A percentile compares a stretch with the other conserved stretches of the same genome.
Evolutionary conservation across 1,139 yeast genomes (phyloP).

Genomic region (Suhomyces taliae): DNA sequence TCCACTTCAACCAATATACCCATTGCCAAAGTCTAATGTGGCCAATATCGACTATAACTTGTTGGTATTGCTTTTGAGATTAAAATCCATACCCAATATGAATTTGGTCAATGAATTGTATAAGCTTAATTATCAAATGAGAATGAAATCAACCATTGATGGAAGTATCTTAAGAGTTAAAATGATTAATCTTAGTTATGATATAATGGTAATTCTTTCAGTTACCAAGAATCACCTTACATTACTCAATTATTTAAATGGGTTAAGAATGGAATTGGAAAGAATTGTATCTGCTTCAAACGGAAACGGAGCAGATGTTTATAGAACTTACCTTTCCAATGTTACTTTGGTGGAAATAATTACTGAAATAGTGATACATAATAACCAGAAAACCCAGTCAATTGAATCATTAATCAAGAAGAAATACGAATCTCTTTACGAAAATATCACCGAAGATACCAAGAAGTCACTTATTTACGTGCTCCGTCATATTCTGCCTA

Average conservation of each 20-base stretch:
- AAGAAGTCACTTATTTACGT: conserved; percentile 19
- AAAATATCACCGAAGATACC: conserved; percentile 11
- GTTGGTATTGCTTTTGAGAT: conserved; percentile 32
- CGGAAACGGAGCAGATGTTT: not conserved
- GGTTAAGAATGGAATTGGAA: conserved; percentile 21
- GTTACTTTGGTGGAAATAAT: conserved; percentile 22
- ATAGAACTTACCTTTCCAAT: conserved; percentile 20
- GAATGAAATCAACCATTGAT: conserved; percentile 21
- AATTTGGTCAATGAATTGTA: conserved; percentile 40
- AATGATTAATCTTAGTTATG: conserved; percentile 34
- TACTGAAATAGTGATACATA: conserved; percentile 11
- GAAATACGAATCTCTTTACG: conserved; percentile 9
- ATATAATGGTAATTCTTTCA: conserved; percentile 31
- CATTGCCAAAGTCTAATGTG: conserved; percentile 38
- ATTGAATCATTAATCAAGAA: conserved; percentile 1
- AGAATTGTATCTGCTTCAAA: not conserved
- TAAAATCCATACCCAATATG: conserved; percentile 41
- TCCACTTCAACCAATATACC: conserved; percentile 26
- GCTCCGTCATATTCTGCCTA: conserved; percentile 20
- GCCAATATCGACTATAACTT: conserved; percentile 24
- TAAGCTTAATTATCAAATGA: conserved; percentile 39
- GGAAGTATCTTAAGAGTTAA: conserved; percentile 15
- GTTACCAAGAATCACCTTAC: conserved; percentile 34
- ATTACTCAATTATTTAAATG: conserved; percentile 27
- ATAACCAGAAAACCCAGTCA: not conserved